phyloP scores from a whole-genome alignment of 768 basidiomycete species.

The Calocybe gangraenosa region DNA sequence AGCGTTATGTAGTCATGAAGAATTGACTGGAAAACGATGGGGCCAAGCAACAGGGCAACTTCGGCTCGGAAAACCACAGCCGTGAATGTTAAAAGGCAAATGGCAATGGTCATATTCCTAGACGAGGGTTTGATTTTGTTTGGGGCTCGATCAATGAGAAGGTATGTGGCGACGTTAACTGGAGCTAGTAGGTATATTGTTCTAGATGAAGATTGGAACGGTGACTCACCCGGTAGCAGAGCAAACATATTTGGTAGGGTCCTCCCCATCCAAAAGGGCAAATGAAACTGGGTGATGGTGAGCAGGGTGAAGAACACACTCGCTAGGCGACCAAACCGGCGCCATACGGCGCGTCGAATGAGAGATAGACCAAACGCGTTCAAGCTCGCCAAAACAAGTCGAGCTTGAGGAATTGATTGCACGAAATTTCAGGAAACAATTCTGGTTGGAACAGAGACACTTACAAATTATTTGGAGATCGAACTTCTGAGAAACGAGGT shows the following conservation, averaged over 20 bases:
- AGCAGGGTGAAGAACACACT: conserved; percentile 61
- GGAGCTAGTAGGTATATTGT: background rate
- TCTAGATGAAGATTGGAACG: background rate
- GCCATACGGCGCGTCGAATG: conserved; percentile 56
- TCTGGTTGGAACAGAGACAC: conserved; percentile 18
- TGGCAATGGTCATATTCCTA: conserved; percentile 32
- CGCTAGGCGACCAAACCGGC: conserved; percentile 59
- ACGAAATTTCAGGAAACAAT: background rate
- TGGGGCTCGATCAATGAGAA: conserved; percentile 41
- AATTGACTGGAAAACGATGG: conserved; percentile 55
- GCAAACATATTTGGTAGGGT: conserved; percentile 96
- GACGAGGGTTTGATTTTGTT: conserved; percentile 34
- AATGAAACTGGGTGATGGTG: conserved; percentile 83
- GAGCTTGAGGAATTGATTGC: conserved; percentile 42
- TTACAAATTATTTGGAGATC: conserved; percentile 69
- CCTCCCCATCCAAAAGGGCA: conserved; percentile 90
- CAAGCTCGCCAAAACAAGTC: conserved; percentile 62
- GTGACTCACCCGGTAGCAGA: conserved; percentile 64
- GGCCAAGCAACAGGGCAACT: conserved; percentile 60
- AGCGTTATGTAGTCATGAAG: conserved; percentile 38
- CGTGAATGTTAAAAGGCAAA: conserved; percentile 62
- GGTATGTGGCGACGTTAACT: conserved; percentile 58
- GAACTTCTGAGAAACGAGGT: conserved; percentile 49
- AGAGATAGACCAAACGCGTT: conserved; percentile 63
- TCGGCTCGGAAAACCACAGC: conserved; percentile 80